A percentile compares a stretch with the other conserved stretches of the same genome.
Evolutionary conservation across 192 early-diverging fungal genomes (phyloP).

Genomic region (Coemansia sp.): DNA sequence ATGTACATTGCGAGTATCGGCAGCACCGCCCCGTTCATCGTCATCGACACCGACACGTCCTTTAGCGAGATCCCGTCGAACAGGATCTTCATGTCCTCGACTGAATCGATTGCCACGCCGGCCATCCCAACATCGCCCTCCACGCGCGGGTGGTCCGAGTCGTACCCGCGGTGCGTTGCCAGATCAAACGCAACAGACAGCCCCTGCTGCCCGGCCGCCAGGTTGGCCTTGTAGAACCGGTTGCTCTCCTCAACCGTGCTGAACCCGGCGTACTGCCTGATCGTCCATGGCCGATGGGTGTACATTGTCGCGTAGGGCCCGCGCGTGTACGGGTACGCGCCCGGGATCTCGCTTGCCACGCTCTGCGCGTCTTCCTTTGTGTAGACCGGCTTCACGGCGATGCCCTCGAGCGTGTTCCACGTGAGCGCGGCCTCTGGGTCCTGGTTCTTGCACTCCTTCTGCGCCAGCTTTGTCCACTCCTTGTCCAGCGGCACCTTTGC

Average conservation of each 20-base stretch:
- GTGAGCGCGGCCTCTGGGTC: conserved; percentile 70
- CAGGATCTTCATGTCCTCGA: conserved; percentile 92
- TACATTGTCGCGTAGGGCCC: conserved; percentile 86
- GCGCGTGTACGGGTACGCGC: conserved; percentile 85
- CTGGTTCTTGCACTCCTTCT: conserved; percentile 88
- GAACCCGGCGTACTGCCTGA: conserved; percentile 90
- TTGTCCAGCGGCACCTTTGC: conserved; percentile 62
- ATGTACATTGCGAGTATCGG: conserved; percentile 91
- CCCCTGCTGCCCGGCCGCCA: conserved; percentile 89
- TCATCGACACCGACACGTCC: conserved; percentile 92
- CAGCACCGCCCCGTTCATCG: conserved; percentile 93
- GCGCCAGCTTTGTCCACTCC: conserved; percentile 72
- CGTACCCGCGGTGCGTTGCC: conserved; percentile 88
- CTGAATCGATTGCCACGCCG: conserved; percentile 88
- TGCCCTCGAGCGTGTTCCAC: conserved; percentile 84
- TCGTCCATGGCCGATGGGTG: conserved; percentile 82
- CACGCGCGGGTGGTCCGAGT: conserved; percentile 88
- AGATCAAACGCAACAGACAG: conserved; percentile 87
- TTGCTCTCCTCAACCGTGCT: conserved; percentile 91
- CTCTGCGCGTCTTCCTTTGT: conserved; percentile 68
- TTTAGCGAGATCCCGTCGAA: conserved; percentile 89
- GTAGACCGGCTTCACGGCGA: conserved; percentile 85
- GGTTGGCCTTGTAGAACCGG: conserved; percentile 83
- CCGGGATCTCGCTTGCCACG: conserved; percentile 72
- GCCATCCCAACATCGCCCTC: conserved; percentile 92